These are phyloP conservation scores for Cornus controversa DNA, from an alignment of 148 eudicot species.

Conservation along the genomic window DNA sequence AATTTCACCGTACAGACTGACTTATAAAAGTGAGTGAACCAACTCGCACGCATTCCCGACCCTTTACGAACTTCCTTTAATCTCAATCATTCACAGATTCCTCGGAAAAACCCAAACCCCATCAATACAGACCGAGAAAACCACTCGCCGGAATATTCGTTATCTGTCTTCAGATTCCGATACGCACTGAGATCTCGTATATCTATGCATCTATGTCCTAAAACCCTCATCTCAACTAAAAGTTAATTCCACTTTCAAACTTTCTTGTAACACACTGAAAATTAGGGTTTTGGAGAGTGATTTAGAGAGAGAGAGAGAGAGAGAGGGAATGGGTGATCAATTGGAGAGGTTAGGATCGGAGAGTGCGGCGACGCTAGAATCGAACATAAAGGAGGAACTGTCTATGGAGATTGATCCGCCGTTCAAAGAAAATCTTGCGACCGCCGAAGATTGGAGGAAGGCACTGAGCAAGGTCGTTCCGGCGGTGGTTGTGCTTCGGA, in stretches of 20 bases:
- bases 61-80: too few species aligned
- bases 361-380: conserved; percentile 36
- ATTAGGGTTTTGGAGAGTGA: conserved; percentile 3
- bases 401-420: conserved; percentile 84
- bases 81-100: background rate
- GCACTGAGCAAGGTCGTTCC: conserved; percentile 82
- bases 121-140: too few species aligned
- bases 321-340: conserved; percentile 39
- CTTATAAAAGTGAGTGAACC: too few species aligned
- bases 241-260: background rate
- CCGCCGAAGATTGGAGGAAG: conserved; percentile 88
- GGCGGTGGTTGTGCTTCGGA: conserved; percentile 89
- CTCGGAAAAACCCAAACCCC: background rate
- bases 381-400: conserved; percentile 55
- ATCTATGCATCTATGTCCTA: background rate
- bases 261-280: background rate
- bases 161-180: background rate
- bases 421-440: conserved; percentile 48
- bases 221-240: background rate
- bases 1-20: too few species aligned
- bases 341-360: conserved; percentile 64
- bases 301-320: background rate
- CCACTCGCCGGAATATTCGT: background rate
- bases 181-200: background rate
- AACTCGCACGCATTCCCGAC: background rate